Evolutionary conservation across 805 yeast genomes (phyloP).

Genomic region (Suhomyces faveliae): DNA sequence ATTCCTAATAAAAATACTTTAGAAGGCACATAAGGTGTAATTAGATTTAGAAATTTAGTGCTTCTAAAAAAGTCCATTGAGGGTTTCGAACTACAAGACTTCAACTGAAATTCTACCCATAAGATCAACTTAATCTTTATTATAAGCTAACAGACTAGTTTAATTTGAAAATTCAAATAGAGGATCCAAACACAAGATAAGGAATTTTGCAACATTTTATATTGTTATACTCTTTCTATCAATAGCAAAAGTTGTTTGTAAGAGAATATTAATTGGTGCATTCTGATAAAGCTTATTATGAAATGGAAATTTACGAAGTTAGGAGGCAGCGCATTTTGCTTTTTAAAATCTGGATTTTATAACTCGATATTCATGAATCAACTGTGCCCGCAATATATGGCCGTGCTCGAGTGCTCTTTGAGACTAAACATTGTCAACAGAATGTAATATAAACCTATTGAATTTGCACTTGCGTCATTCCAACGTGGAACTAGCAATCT

Average conservation of each 20-base stretch:
- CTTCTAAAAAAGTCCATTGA: too few species aligned
- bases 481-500: not conserved
- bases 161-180: too few species aligned
- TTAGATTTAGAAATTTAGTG: not conserved
- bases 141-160: not conserved
- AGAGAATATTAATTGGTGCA: not conserved
- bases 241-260: not conserved
- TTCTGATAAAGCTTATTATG: not conserved
- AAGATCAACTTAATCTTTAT: not conserved
- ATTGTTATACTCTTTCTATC: not conserved
- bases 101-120: not conserved
- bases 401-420: not conserved
- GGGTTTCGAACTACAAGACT: not conserved
- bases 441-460: not conserved
- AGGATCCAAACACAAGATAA: not conserved
- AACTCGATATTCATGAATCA: not conserved
- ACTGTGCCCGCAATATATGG: not conserved
- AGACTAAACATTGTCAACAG: not conserved
- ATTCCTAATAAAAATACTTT: too few species aligned
- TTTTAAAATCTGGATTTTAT: not conserved
- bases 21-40: not conserved
- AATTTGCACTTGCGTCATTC: not conserved
- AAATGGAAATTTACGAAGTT: not conserved
- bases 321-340: not conserved
- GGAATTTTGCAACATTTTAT: not conserved